Conservation (phyloP, 1,139 yeast species). For the Protomyces inouyei region DNA sequence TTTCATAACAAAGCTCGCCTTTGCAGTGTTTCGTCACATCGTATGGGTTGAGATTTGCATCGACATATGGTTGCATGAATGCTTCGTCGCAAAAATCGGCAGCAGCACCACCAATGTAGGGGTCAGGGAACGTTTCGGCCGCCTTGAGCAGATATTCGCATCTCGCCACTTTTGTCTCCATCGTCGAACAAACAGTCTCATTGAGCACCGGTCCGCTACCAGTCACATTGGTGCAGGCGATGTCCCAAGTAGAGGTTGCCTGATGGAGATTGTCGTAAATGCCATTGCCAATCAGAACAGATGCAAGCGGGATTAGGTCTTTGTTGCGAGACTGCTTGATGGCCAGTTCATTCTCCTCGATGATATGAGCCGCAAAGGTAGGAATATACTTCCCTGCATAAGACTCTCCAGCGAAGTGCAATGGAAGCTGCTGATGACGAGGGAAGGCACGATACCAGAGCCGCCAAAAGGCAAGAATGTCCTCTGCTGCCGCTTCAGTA, state of each 20-base stretch:
- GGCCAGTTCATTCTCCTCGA: constrained; percentile 50
- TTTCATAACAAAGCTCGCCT: constrained; percentile 75
- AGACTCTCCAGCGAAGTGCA: constrained; percentile 87
- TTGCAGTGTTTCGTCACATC: constrained; percentile 86
- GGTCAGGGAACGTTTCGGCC: constrained; percentile 75
- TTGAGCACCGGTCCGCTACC: constrained; percentile 63
- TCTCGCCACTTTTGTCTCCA: constrained; percentile 69
- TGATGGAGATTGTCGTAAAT: constrained; percentile 88
- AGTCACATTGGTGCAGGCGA: constrained; percentile 61
- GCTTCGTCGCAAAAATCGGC: constrained; percentile 75
- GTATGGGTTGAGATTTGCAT: constrained; percentile 82
- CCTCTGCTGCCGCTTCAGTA: constrained; percentile 43
- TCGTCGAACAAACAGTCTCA: constrained; percentile 71
- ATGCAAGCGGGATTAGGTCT: constrained; percentile 63
- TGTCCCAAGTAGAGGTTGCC: constrained; percentile 81
- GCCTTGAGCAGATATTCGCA: constrained; percentile 72
- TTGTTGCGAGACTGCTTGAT: neutral
- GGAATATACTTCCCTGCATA: constrained; percentile 97
- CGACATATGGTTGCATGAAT: constrained; percentile 74
- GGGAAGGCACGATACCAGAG: constrained; percentile 70
- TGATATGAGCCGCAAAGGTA: constrained; percentile 64
- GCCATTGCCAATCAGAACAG: constrained; percentile 93
- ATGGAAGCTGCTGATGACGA: constrained; percentile 37
- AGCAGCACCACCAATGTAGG: constrained; percentile 94
- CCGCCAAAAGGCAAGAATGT: constrained; percentile 52